phyloP scores from a whole-genome alignment of 1,139 yeast species.

The Geotrichum armillariae region DNA sequence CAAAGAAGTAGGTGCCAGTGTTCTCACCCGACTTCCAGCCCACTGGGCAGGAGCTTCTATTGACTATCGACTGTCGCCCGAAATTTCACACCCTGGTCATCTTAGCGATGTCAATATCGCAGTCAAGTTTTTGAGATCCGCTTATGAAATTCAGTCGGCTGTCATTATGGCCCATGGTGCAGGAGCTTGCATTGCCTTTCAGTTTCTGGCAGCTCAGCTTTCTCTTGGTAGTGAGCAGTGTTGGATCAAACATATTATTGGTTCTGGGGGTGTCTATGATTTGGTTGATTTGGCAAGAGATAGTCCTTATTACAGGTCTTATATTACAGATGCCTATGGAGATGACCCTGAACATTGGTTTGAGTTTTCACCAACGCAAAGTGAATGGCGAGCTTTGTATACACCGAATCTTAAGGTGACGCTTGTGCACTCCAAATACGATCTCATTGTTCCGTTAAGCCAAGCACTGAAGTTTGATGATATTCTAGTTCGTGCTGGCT shows the following conservation, averaged over 20 bases:
- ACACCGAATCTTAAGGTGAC: constrained; percentile 23
- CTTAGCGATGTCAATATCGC: constrained; percentile 55
- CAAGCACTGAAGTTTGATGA: constrained; percentile 26
- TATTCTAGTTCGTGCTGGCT: constrained; percentile 23
- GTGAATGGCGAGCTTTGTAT: constrained; percentile 25
- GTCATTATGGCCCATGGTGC: constrained; percentile 71
- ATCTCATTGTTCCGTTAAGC: constrained; percentile 23
- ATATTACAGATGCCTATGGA: constrained; percentile 48
- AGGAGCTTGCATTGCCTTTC: constrained; percentile 68
- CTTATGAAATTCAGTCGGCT: constrained; percentile 36
- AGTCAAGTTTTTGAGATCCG: constrained; percentile 35
- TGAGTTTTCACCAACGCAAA: constrained; percentile 25
- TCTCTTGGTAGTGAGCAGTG: constrained; percentile 27
- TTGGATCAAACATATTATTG: constrained; percentile 31
- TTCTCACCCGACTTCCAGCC: constrained; percentile 34
- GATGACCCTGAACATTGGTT: constrained; percentile 33
- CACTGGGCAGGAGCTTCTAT: constrained; percentile 42
- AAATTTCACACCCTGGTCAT: constrained; percentile 61
- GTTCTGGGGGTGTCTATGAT: constrained; percentile 54
- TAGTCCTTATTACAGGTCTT: constrained; percentile 45
- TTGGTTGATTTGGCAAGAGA: constrained; percentile 43
- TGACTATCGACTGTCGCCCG: constrained; percentile 71
- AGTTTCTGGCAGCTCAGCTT: constrained; percentile 38
- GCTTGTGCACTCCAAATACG: constrained; percentile 27
- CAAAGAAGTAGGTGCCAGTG: constrained; percentile 49